Base-by-base conservation (phyloP, 176 grass and related monocot genomes). In the Miscanthus lutarioriparius region DNA sequence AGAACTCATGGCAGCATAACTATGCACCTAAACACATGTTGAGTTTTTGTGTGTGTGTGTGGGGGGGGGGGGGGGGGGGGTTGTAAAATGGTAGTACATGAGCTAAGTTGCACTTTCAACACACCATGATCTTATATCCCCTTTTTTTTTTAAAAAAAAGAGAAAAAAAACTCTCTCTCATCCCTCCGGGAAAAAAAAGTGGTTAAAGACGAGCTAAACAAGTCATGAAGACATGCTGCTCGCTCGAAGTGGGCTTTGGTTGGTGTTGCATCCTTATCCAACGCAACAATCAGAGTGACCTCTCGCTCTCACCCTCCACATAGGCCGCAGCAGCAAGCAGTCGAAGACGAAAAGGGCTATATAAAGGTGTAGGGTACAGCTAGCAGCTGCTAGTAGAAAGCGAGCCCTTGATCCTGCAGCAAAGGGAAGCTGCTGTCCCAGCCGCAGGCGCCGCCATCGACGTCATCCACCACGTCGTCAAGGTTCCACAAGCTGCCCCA, bases 401-500 rank as follows among this genome's bases (percentile, higher is more conserved):
- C 75, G 38, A 87, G 74, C 10, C 47, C 61, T 32, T 86, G 80
- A 68, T 83, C 80, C 68, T 87, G 84, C 59, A 78, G 74, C 67
- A 30, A 67, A 61, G 88, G 59, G 88, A 70, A 33, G 77, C 39
- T 36, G 27, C n/a, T 35, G n/a, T 63, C 88, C 88, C 82, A 85
- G 83, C 65, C 68, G 62, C 88, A 71, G 49, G 64, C 65, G 10
- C 61, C 36, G 51, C 80, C 92, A 63, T 68, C 37, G 80, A 74
- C 63, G 80, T 79, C 77, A 84, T 82, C 25, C 44, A 79, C 84
- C 73, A 86, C 54, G 85, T 83, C 86, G 80, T 92, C 93, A 17
- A 95, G 93, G 89, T 93, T 98, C 96, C 96, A 98, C 58, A 98
- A 74, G 88, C 85, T 88, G 28, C 96, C 96, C 96, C 96, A 98